phyloP scores from a whole-genome alignment of 2,329 filamentous ascomycete species.

The Gaeumannomyces sp. region DNA sequence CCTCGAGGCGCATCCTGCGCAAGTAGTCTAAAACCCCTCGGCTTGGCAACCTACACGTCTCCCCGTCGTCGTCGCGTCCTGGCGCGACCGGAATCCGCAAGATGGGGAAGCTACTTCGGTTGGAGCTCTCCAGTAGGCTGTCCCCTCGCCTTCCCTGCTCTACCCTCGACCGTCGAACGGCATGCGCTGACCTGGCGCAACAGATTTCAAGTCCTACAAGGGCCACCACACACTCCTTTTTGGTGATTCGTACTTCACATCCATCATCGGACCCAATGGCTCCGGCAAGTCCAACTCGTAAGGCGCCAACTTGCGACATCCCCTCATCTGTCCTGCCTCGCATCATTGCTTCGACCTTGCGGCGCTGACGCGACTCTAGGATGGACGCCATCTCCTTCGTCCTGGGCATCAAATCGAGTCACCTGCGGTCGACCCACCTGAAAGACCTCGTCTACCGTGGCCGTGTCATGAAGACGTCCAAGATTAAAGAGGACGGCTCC shows the following conservation, averaged over 20 bases:
- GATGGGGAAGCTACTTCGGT: slow-evolving; percentile 94
- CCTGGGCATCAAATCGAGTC: slow-evolving; percentile 96
- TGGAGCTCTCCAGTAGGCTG: slow-evolving; percentile 83
- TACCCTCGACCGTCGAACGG: slow-evolving; percentile 13
- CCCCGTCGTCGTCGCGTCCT: slow-evolving; percentile 4
- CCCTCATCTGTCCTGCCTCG: background rate
- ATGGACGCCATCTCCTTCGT: slow-evolving; percentile 99
- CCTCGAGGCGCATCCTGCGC: background rate
- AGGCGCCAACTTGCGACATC: slow-evolving; percentile 27
- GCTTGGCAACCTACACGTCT: no score
- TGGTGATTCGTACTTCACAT: slow-evolving; percentile 97
- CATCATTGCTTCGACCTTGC: slow-evolving; percentile 8
- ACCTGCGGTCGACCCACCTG: slow-evolving; percentile 87
- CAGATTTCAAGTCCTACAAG: slow-evolving; percentile 99
- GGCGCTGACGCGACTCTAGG: slow-evolving; percentile 38
- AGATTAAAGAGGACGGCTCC: slow-evolving; percentile 87
- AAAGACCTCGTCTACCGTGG: slow-evolving; percentile 95
- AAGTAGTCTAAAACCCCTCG: background rate
- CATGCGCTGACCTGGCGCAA: slow-evolving; percentile 13
- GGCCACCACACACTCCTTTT: slow-evolving; percentile 92
- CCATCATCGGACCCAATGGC: slow-evolving; percentile 98
- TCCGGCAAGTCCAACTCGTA: slow-evolving; percentile 98
- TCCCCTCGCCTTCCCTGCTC: slow-evolving; percentile 16
- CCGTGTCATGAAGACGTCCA: slow-evolving; percentile 84
- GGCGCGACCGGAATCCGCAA: slow-evolving; percentile 10